Evolutionary conservation across 2,329 filamentous ascomycete species (phyloP).

Genomic region (Fusarium keratoplasticum): DNA sequence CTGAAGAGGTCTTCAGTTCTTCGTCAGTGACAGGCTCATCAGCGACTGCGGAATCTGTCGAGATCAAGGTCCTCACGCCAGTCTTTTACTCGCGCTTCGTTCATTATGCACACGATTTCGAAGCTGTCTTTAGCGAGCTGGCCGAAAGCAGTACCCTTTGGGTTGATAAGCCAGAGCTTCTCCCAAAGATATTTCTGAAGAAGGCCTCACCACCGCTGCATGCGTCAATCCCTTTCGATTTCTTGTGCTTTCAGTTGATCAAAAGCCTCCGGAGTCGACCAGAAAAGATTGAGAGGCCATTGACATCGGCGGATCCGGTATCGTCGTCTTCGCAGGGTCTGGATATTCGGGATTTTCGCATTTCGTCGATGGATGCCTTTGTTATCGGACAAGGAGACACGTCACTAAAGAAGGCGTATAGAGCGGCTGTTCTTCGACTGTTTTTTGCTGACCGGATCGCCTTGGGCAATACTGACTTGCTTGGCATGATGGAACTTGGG

Average conservation of each 20-base stretch:
- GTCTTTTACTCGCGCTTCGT: slow-evolving; percentile 75
- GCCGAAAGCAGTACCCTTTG: slow-evolving; percentile 69
- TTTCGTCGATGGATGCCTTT: slow-evolving; percentile 64
- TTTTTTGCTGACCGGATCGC: slow-evolving; percentile 59
- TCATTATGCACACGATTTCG: slow-evolving; percentile 70
- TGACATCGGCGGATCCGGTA: slow-evolving; percentile 51
- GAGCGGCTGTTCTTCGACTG: slow-evolving; percentile 52
- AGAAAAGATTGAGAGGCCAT: slow-evolving; percentile 53
- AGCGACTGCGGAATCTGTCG: slow-evolving; percentile 53
- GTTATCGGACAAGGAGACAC: slow-evolving; percentile 51
- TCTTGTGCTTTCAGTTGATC: slow-evolving; percentile 57
- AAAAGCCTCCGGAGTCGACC: slow-evolving; percentile 57
- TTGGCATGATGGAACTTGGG: slow-evolving; percentile 48
- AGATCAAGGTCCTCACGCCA: slow-evolving; percentile 71
- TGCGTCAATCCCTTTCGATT: slow-evolving; percentile 52
- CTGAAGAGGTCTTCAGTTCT: slow-evolving; percentile 54
- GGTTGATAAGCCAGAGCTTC: slow-evolving; percentile 65
- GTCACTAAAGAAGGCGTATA: slow-evolving; percentile 49
- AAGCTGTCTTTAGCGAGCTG: slow-evolving; percentile 71
- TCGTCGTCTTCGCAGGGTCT: slow-evolving; percentile 24
- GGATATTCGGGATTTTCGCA: slow-evolving; percentile 61
- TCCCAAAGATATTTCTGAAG: slow-evolving; percentile 60
- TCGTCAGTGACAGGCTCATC: slow-evolving; percentile 33
- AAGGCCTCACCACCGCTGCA: slow-evolving; percentile 51
- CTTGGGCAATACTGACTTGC: slow-evolving; percentile 48